Evolutionary conservation across 306 rosid species (phyloP).

Genomic region (Mucuna pruriens): DNA sequence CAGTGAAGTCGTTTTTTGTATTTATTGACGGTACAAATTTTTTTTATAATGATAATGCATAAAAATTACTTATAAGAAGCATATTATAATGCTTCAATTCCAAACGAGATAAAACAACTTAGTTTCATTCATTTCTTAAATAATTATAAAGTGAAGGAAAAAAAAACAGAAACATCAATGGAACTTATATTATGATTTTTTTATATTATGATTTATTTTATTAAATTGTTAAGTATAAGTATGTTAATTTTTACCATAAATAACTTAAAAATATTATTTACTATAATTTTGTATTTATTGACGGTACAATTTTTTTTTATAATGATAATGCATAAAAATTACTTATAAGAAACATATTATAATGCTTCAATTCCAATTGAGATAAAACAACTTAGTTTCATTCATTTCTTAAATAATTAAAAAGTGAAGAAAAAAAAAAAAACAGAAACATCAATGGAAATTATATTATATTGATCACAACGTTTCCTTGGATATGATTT

Average conservation of each 20-base stretch:
- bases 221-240: too few species aligned
- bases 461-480: slow-evolving; percentile 5
- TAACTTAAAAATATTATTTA: too few species aligned
- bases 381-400: neutral
- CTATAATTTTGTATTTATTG: too few species aligned
- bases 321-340: too few species aligned
- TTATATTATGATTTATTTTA: too few species aligned
- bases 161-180: neutral
- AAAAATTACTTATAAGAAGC: neutral
- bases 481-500: neutral
- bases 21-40: too few species aligned
- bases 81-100: slow-evolving; percentile 18
- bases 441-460: neutral
- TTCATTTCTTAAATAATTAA: neutral
- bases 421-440: neutral
- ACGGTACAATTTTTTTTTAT: too few species aligned
- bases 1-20: slow-evolving; percentile 49
- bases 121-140: neutral
- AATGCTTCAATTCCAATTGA: neutral
- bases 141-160: neutral
- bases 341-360: neutral
- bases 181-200: neutral
- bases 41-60: too few species aligned
- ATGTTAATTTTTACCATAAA: too few species aligned
- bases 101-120: neutral